phyloP scores from a whole-genome alignment of 768 basidiomycete species.

The Boletus insuetus region DNA sequence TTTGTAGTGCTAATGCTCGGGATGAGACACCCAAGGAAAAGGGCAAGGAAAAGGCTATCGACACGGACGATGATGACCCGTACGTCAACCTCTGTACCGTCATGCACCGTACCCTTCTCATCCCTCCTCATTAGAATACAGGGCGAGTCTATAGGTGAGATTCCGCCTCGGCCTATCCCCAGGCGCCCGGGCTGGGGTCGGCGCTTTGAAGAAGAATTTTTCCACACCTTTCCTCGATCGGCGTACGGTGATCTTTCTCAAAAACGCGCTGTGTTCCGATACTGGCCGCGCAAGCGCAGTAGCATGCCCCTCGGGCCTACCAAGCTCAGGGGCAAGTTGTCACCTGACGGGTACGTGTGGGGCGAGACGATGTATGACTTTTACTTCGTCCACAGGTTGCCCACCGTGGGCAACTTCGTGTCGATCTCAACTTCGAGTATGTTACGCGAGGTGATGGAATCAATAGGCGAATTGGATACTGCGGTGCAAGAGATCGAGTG shows the following conservation, averaged over 20 bases:
- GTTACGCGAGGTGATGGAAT: conserved; percentile 9
- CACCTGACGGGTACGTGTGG: conserved; percentile 25
- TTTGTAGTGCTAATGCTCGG: background rate
- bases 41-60: background rate
- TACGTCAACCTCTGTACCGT: too few relatives aligned
- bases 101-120: too few relatives aligned
- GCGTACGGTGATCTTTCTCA: background rate
- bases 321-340: conserved; percentile 12
- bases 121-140: too few relatives aligned
- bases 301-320: conserved; percentile 7
- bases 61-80: background rate
- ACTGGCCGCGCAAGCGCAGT: conserved; percentile 25
- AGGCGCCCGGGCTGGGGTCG: conserved; percentile 9
- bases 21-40: background rate
- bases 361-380: conserved; percentile 29
- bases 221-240: conserved; percentile 3
- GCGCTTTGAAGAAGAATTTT: background rate
- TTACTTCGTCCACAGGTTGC: conserved; percentile 12
- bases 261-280: conserved; percentile 21
- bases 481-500: conserved; percentile 20
- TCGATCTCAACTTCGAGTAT: conserved; percentile 20
- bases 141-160: too few relatives aligned
- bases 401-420: accelerated
- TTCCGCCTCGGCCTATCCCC: background rate
- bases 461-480: conserved; percentile 13